A percentile compares a stretch with the other conserved stretches of the same genome.
Evolutionary conservation across 805 yeast species (phyloP).

Genomic region (Kockiozyma suomiensis): DNA sequence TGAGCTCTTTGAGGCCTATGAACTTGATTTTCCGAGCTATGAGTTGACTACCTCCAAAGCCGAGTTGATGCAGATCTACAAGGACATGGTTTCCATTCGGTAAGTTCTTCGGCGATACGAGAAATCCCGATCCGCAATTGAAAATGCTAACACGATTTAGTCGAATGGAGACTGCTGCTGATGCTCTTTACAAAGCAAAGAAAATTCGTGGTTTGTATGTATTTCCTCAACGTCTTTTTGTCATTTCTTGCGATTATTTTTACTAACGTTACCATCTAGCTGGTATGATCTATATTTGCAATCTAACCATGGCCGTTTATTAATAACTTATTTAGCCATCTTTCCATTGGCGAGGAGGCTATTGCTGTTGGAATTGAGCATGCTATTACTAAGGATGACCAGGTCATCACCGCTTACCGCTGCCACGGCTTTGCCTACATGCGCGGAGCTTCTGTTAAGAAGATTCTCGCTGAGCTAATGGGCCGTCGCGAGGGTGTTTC

Average conservation of each 20-base stretch:
- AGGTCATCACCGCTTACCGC: slow-evolving; percentile 95
- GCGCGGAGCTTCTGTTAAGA: slow-evolving; percentile 92
- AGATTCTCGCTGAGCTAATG: slow-evolving; percentile 92
- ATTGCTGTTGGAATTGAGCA: slow-evolving; percentile 97
- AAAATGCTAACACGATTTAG: slow-evolving; percentile 44
- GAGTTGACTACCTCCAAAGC: slow-evolving; percentile 78
- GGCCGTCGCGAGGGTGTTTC: slow-evolving; percentile 96
- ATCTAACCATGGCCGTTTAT: background rate
- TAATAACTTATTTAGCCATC: slow-evolving; percentile 56
- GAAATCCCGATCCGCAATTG: background rate
- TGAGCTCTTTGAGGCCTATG: slow-evolving; percentile 81
- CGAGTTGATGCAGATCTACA: slow-evolving; percentile 86
- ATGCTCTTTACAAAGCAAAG: slow-evolving; percentile 96
- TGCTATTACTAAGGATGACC: slow-evolving; percentile 82
- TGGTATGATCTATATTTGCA: slow-evolving; percentile 6
- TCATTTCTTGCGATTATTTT: background rate
- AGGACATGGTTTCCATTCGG: slow-evolving; percentile 83
- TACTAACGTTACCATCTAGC: slow-evolving; percentile 8
- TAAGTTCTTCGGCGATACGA: slow-evolving; percentile 6
- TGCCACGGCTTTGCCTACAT: slow-evolving; percentile 98
- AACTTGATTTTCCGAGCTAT: slow-evolving; percentile 65
- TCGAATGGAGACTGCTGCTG: slow-evolving; percentile 99
- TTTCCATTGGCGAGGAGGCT: slow-evolving; percentile 98
- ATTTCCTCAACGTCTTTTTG: background rate
- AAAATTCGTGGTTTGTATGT: slow-evolving; percentile 91